Evolutionary conservation across 140 eudicot genomes (phyloP), one percentile per base, ranked within the genome.

Genomic region (Anethum foeniculum): DNA sequence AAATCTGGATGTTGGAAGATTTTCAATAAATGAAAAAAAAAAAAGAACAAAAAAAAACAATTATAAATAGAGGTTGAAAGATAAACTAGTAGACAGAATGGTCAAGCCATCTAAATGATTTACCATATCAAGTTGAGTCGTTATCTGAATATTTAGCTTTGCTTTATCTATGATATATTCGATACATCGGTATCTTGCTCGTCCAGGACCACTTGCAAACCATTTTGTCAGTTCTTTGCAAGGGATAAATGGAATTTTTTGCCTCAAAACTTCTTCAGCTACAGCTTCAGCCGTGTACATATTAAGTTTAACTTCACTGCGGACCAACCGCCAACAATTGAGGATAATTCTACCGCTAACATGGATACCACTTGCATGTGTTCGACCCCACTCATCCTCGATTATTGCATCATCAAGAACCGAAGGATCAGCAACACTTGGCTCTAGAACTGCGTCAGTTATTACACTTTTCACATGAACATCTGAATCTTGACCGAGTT

Each of bases 351-450:
- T 90, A 75, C 98, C 98, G 69, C 91, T 91, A 28, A 95, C 97
- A 80, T 92, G 97, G 81, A 95, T 86, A 76, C 97, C 99, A 83
- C 97, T 95, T 43, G 97, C 99, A 86, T 95, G 97, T 76, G 99
- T 95, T 81, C 99, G 87, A 12, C 97, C 97, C 99, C 99, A 95
- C 75, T 92, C 99, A 80, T 95, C 99, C 86, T 95, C 97, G 82
- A 92, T 91, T 73, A 95, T 81, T 56, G 88, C 76, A 68, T 87
- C 89, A 36, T 84, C 89, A 76, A 72, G 84, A 47, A 49, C 68
- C 76, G 83, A 88, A n/a, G 84, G 75, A 58, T 92, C 94, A 82
- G 87, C 76, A 80, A 80, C 58, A 49, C 79, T 56, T 6, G 89
- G 77, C 80, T 88, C 91, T 30, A 87, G 80, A 78, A 72, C 71